phyloP scores from a whole-genome alignment of 2,329 filamentous ascomycete genomes.

The Hypoxylon sp. region DNA sequence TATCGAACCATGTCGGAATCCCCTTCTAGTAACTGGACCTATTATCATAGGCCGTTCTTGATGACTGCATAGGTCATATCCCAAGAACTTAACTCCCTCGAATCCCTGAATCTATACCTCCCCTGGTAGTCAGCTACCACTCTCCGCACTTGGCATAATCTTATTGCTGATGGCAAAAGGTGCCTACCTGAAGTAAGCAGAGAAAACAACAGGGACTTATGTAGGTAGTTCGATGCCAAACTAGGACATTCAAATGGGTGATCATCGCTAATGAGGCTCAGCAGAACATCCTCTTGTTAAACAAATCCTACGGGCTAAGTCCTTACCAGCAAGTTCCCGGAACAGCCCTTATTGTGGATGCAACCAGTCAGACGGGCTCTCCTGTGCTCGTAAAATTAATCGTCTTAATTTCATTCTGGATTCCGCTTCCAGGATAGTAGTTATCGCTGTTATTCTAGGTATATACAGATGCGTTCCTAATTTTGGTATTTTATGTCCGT shows the following conservation, averaged over 20 bases:
- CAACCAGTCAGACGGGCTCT: neutral
- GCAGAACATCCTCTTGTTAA: neutral
- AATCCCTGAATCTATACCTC: too few relatives aligned
- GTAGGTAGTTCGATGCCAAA: neutral
- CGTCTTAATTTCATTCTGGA: slow-evolving; percentile 1
- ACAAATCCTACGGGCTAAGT: slow-evolving; percentile 10
- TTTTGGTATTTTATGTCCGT: slow-evolving; percentile 12
- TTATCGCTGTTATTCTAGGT: neutral
- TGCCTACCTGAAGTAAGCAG: neutral
- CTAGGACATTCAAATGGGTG: too few relatives aligned
- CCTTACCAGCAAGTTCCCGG: neutral
- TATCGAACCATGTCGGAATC: too few relatives aligned
- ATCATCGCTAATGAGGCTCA: neutral
- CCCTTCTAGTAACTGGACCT: too few relatives aligned
- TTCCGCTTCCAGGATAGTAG: neutral
- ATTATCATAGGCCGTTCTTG: too few relatives aligned
- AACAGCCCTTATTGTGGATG: neutral
- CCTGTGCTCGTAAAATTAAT: slow-evolving; percentile 2
- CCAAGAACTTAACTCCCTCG: too few relatives aligned
- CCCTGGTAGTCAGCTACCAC: too few relatives aligned
- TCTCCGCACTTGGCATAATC: neutral
- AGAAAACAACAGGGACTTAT: neutral
- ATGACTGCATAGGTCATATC: too few relatives aligned
- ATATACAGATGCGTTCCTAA: slow-evolving; percentile 16
- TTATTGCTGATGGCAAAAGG: neutral